A percentile compares a stretch with the other conserved stretches of the same genome.
Conservation (phyloP, 176 grass and related monocot genomes). For the Carex kokanica region DNA sequence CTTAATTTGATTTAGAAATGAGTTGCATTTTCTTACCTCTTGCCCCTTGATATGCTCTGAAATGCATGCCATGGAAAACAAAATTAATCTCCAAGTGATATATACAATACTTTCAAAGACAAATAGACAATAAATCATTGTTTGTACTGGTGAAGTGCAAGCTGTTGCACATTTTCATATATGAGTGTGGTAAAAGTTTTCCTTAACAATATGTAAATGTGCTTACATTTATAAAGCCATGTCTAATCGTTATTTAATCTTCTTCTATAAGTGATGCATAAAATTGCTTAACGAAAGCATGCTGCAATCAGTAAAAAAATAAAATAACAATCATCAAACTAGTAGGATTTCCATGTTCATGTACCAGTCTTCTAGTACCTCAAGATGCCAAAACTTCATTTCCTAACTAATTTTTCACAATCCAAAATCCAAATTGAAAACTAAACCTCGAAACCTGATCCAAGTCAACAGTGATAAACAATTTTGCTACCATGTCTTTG, state of each 20-base stretch:
- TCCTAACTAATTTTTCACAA: background rate
- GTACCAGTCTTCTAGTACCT: background rate
- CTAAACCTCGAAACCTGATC: background rate
- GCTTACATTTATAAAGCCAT: slow-evolving; percentile 79
- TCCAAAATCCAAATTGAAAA: background rate
- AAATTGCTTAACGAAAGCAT: slow-evolving; percentile 85
- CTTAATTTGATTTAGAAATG: too few relatives aligned
- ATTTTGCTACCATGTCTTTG: background rate
- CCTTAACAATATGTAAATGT: background rate
- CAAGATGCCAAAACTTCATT: background rate
- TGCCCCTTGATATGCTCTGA: too few relatives aligned
- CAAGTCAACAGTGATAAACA: background rate
- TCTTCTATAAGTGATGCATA: slow-evolving; percentile 52
- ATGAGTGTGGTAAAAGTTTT: background rate
- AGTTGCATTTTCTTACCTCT: too few relatives aligned
- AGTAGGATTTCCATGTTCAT: background rate
- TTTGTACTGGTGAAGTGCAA: background rate
- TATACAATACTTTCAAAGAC: background rate
- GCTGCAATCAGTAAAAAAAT: slow-evolving; percentile 31
- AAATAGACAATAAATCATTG: background rate
- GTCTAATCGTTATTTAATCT: slow-evolving; percentile 66
- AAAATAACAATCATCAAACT: background rate
- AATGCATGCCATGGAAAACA: too few relatives aligned
- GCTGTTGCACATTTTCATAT: background rate
- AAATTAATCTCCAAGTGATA: background rate